Evolutionary conservation across 1,284 basidiomycete genomes (phyloP).

Genomic region (Tremellales sp.): DNA sequence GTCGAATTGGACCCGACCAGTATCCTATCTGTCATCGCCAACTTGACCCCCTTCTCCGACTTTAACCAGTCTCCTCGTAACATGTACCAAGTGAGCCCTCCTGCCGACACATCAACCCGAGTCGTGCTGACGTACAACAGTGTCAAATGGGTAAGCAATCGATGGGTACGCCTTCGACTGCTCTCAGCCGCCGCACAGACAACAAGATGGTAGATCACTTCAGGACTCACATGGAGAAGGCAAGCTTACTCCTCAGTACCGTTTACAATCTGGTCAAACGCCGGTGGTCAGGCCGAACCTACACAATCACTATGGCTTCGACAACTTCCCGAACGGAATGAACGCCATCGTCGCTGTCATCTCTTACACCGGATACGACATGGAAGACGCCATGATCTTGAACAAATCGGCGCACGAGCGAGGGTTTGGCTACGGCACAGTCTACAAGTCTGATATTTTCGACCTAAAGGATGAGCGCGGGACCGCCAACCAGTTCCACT

Average conservation of each 20-base stretch:
- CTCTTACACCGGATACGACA: conserved; percentile 99
- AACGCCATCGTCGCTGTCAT: conserved; percentile 99
- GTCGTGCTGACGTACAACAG: conserved; percentile 14
- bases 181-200: conserved; percentile 86
- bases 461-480: conserved; percentile 77
- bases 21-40: conserved; percentile 74
- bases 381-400: conserved; percentile 99
- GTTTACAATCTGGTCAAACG: conserved; percentile 90
- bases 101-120: neutral
- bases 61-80: conserved; percentile 77
- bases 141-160: conserved; percentile 99
- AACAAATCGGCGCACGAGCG: conserved; percentile 99
- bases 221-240: neutral
- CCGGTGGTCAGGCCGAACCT: conserved; percentile 89
- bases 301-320: conserved; percentile 97
- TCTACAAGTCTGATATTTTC: conserved; percentile 92
- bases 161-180: conserved; percentile 97
- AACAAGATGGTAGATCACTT: conserved; percentile 69
- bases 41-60: conserved; percentile 70
- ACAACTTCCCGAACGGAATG: conserved; percentile 96
- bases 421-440: conserved; percentile 93
- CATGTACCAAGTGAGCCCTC: conserved; percentile 59
- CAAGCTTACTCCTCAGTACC: conserved; percentile 54
- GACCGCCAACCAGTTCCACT: conserved; percentile 62
- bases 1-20: conserved; percentile 93